Evolutionary conservation across 2,329 filamentous ascomycete species (phyloP).

Genomic region (Laburnicola sp.): DNA sequence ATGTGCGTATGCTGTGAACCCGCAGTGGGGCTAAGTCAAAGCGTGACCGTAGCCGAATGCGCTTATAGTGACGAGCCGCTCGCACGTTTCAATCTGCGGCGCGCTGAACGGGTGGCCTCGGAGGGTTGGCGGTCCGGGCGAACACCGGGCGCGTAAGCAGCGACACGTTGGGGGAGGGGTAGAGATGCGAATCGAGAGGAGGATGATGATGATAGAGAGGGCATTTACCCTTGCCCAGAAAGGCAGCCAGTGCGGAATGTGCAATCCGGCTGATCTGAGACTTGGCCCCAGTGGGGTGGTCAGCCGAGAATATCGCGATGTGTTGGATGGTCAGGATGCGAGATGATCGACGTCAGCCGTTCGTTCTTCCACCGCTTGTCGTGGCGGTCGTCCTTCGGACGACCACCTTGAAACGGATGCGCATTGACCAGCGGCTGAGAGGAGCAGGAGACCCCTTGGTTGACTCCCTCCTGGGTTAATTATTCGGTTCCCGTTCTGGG

Average conservation of each 20-base stretch:
- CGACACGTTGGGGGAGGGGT: too few relatives aligned
- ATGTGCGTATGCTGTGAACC: background rate
- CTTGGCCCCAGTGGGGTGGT: conserved; percentile 35
- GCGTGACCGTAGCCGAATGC: conserved; percentile 13
- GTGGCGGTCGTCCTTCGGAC: conserved; percentile 36
- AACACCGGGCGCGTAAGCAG: conserved; percentile 5
- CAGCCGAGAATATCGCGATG: conserved; percentile 33
- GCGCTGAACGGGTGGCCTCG: conserved; percentile 2
- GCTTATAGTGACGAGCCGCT: conserved; percentile 22
- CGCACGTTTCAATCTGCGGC: conserved; percentile 13
- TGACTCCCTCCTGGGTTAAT: conserved; percentile 11
- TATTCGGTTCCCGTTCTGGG: conserved; percentile 18
- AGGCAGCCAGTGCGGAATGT: conserved; percentile 18
- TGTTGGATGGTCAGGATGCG: conserved; percentile 29
- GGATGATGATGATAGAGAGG: background rate
- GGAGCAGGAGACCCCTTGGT: conserved; percentile 9
- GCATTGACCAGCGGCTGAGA: conserved; percentile 29
- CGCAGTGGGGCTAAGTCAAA: conserved; percentile 10
- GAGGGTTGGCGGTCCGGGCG: conserved; percentile 14
- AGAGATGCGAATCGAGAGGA: too few relatives aligned
- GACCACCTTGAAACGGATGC: conserved; percentile 35
- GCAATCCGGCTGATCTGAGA: conserved; percentile 43
- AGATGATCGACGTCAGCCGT: conserved; percentile 42
- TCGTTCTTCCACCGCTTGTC: conserved; percentile 32
- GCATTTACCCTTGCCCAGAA: conserved; percentile 17